Evolutionary conservation across 2,329 filamentous ascomycete species (phyloP).

Genomic region (Phoma sp.): DNA sequence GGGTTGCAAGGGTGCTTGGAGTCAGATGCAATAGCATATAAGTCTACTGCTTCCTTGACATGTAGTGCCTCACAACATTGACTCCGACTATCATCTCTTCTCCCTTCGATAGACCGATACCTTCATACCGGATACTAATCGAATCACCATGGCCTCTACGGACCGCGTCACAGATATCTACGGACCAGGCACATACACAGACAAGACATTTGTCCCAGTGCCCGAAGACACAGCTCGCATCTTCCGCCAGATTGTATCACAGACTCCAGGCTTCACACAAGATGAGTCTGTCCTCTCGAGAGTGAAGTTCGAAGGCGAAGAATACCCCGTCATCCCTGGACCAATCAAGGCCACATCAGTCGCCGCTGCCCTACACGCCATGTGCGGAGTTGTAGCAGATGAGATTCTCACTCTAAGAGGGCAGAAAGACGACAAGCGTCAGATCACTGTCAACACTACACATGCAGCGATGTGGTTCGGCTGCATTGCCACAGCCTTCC

Average conservation of each 20-base stretch:
- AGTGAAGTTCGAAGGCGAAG: slow-evolving; percentile 50
- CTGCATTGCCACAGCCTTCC: slow-evolving; percentile 46
- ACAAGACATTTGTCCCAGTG: slow-evolving; percentile 47
- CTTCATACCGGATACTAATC: neutral
- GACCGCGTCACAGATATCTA: slow-evolving; percentile 33
- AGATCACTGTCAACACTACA: slow-evolving; percentile 55
- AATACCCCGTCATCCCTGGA: slow-evolving; percentile 51
- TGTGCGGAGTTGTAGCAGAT: slow-evolving; percentile 52
- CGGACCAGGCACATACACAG: slow-evolving; percentile 51
- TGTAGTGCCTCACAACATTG: too few species aligned
- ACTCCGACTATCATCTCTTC: too few species aligned
- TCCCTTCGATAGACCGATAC: too few species aligned
- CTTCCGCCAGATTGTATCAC: slow-evolving; percentile 46
- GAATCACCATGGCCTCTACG: slow-evolving; percentile 9
- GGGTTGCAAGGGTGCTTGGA: neutral
- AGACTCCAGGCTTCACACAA: slow-evolving; percentile 51
- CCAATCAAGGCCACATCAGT: slow-evolving; percentile 54
- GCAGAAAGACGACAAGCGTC: slow-evolving; percentile 18
- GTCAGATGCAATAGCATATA: neutral
- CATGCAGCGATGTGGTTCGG: slow-evolving; percentile 56
- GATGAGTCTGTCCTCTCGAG: slow-evolving; percentile 39
- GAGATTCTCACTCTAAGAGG: slow-evolving; percentile 46
- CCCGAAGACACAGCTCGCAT: slow-evolving; percentile 48
- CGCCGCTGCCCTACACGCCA: slow-evolving; percentile 52
- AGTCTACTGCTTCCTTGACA: neutral